These are phyloP conservation scores for Cicer judaicum DNA, from an alignment of 306 rosid genomes.

Conservation along the genomic window DNA sequence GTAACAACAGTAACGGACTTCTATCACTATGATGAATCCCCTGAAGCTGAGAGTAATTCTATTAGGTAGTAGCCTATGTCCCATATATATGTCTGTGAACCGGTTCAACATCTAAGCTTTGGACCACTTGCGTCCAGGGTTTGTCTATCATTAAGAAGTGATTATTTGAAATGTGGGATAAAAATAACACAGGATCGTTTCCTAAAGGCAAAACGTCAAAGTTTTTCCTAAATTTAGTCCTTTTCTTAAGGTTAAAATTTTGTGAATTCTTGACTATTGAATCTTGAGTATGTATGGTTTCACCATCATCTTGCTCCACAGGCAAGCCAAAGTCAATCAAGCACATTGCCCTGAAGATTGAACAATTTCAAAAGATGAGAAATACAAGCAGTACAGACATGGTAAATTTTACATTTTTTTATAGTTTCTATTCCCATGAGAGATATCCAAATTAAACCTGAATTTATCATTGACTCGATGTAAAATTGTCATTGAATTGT, in stretches of 20 bases:
- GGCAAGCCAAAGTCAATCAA: slow-evolving; percentile 85
- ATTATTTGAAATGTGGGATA: slow-evolving; percentile 71
- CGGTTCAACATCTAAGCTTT: slow-evolving; percentile 73
- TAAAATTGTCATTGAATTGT: background rate
- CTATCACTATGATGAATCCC: slow-evolving; percentile 48
- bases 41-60: slow-evolving; percentile 50
- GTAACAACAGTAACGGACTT: slow-evolving; percentile 39
- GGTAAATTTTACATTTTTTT: background rate
- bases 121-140: slow-evolving; percentile 91
- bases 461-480: background rate
- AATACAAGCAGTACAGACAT: background rate
- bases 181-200: slow-evolving; percentile 72
- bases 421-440: background rate
- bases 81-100: slow-evolving; percentile 93
- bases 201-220: slow-evolving; percentile 66
- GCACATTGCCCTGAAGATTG: slow-evolving; percentile 85
- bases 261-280: slow-evolving; percentile 52
- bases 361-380: slow-evolving; percentile 45
- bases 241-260: slow-evolving; percentile 56
- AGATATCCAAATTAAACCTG: background rate
- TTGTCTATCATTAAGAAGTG: slow-evolving; percentile 78
- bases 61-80: slow-evolving; percentile 46
- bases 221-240: slow-evolving; percentile 64
- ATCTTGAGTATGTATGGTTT: slow-evolving; percentile 56
- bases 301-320: slow-evolving; percentile 73